Evolutionary conservation across 208 protist genomes (phyloP), one percentile per base, ranked within the genome.

Genomic region (Acanthamoeba castellanii): DNA sequence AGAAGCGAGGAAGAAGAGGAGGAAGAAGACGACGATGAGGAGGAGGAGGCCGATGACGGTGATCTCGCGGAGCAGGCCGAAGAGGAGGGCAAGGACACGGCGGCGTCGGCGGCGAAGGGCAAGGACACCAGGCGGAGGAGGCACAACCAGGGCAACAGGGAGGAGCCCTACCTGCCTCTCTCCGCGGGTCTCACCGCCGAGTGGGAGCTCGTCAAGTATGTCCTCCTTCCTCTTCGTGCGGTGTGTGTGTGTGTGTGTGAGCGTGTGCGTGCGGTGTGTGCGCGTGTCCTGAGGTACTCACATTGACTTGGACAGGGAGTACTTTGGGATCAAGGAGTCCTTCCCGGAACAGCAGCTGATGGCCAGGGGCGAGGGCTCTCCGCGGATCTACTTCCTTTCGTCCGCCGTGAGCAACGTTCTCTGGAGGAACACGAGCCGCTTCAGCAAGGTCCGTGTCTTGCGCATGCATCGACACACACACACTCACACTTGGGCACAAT

Each of bases 261-360:
- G n/a, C n/a, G n/a, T n/a, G n/a, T n/a, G n/a, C n/a, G n/a, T n/a
- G n/a, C n/a, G n/a, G n/a, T n/a, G n/a, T n/a, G n/a, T n/a, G n/a
- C n/a, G n/a, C n/a, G n/a, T n/a, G n/a, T n/a, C n/a, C n/a, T n/a
- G 9, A 18, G 13, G 11, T 42, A 76, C 27, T 42, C 13, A 13
- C 6, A n/a, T 11, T 20, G 42, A 42, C 32, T 1, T n/a, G 13
- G 20, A 57, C 32, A 82, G 72, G 42, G 72, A 82, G 72, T 50
- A 82, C 42, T 82, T 52, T 82, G 72, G 72, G 37, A 20, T 82
- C 72, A 82, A 82, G 42, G 72, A 82, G 8, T 42, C 13, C 30
- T 82, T 82, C 42, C 72, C 72, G 42, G 72, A 52, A n/a, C 37
- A 45, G 37, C 72, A 82, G 72, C 72, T 82, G 22, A 82, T 82